Percentiles rank a stretch among this genome's conserved stretches.
phyloP scores from a whole-genome alignment of 2,329 filamentous ascomycete species.

The Beauveria asiatica region DNA sequence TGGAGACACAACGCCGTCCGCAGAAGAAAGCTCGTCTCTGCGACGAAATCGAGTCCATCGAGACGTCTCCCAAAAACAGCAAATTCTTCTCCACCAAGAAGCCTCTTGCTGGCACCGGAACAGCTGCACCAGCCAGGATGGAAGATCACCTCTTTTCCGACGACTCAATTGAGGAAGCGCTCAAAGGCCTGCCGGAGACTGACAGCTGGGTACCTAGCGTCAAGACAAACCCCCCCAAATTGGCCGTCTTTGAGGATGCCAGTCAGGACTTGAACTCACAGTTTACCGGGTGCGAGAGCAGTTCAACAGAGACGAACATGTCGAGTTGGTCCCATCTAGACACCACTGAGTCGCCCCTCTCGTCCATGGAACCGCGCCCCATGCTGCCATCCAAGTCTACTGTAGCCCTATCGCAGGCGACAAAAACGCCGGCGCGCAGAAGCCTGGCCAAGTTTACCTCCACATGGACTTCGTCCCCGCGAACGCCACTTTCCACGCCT shows the following conservation, averaged over 20 bases:
- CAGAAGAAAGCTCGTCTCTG: slow-evolving; percentile 51
- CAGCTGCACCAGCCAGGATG: slow-evolving; percentile 23
- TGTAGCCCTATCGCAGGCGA: slow-evolving; percentile 15
- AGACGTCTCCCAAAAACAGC: slow-evolving; percentile 36
- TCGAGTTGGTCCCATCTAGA: background rate
- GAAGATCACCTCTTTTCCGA: slow-evolving; percentile 44
- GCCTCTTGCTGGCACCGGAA: slow-evolving; percentile 13
- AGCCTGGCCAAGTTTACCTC: slow-evolving; percentile 28
- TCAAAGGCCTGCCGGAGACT: slow-evolving; percentile 42
- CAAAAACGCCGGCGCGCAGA: slow-evolving; percentile 13
- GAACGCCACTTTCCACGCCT: slow-evolving; percentile 23
- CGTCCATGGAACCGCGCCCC: slow-evolving; percentile 16
- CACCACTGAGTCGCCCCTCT: slow-evolving; percentile 14
- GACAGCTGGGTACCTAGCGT: slow-evolving; percentile 35
- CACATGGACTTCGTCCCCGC: slow-evolving; percentile 14
- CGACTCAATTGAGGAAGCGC: slow-evolving; percentile 47
- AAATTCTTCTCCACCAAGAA: slow-evolving; percentile 41
- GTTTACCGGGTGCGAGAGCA: background rate
- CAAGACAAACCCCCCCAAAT: slow-evolving; percentile 27
- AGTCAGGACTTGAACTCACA: slow-evolving; percentile 15
- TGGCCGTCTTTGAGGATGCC: slow-evolving; percentile 39
- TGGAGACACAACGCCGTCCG: slow-evolving; percentile 29
- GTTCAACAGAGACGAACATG: slow-evolving; percentile 11
- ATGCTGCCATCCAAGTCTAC: slow-evolving; percentile 23
- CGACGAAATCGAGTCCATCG: slow-evolving; percentile 29